phyloP scores from a whole-genome alignment of 306 rosid genomes.

The Lathyrus tuberosus region DNA sequence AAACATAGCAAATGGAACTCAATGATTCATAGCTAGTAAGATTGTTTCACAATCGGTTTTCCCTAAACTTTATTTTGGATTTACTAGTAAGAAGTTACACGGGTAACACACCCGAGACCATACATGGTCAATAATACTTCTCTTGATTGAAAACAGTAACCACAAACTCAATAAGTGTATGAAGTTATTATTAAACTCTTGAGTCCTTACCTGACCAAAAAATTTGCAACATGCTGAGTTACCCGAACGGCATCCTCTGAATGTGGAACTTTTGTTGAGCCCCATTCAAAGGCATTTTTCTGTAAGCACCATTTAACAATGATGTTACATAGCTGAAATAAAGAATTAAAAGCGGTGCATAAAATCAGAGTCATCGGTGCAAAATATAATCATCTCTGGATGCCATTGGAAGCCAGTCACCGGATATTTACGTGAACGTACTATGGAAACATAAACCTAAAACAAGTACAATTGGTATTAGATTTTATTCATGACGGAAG shows the following conservation, averaged over 20 bases:
- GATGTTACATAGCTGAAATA: too few relatives aligned
- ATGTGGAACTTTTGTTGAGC: conserved; percentile 81
- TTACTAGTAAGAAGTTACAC: too few relatives aligned
- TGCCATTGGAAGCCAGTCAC: too few relatives aligned
- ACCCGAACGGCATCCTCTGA: conserved; percentile 81
- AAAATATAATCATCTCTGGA: too few relatives aligned
- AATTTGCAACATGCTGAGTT: conserved; percentile 72
- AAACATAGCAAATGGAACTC: conserved; percentile 2
- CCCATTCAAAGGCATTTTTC: too few relatives aligned
- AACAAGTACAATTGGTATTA: conserved; percentile 34
- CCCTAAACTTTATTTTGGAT: conserved; percentile 5
- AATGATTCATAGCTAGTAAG: conserved; percentile 21
- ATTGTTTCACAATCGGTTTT: neutral
- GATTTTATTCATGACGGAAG: conserved; percentile 22
- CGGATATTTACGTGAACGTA: too few relatives aligned
- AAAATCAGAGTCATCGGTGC: too few relatives aligned
- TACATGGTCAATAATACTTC: too few relatives aligned
- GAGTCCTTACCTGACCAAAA: conserved; percentile 82
- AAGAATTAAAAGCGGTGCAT: too few relatives aligned
- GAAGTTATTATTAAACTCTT: neutral
- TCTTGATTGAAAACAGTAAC: conserved; percentile 4
- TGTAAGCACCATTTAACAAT: too few relatives aligned
- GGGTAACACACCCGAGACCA: too few relatives aligned
- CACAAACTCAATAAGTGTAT: neutral
- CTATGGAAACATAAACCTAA: conserved; percentile 86